Percentiles rank a stretch among this genome's conserved stretches.
Evolutionary conservation across 371 early-diverging fungal species (phyloP).

Genomic region (Mucor velutinosus): DNA sequence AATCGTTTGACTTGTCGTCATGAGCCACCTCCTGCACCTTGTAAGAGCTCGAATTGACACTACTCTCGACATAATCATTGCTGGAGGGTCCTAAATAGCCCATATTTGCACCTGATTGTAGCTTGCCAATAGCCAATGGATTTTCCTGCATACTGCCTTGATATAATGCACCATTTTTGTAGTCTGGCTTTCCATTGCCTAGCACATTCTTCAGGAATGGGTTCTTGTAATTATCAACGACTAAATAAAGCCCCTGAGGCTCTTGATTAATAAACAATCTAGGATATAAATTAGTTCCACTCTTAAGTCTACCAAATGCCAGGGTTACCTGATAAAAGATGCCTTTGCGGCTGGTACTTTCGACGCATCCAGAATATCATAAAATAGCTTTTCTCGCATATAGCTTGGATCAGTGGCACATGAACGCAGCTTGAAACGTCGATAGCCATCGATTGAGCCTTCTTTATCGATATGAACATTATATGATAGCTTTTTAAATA

Average conservation of each 20-base stretch:
- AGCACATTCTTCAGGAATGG: constrained; percentile 33
- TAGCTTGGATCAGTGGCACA: constrained; percentile 50
- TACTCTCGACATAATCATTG: constrained; percentile 17
- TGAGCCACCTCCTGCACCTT: constrained; percentile 23
- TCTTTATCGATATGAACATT: constrained; percentile 25
- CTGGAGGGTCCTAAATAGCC: constrained; percentile 21
- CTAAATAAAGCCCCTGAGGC: constrained; percentile 46
- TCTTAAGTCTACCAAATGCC: background rate
- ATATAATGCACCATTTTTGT: constrained; percentile 26
- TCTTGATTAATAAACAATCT: constrained; percentile 45
- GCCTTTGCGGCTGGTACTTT: constrained; percentile 46
- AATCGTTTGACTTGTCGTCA: constrained; percentile 8
- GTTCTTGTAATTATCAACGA: constrained; percentile 44
- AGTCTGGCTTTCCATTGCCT: constrained; percentile 15
- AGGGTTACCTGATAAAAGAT: constrained; percentile 39
- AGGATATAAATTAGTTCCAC: background rate
- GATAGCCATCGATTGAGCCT: constrained; percentile 25
- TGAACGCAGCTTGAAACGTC: constrained; percentile 40
- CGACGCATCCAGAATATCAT: constrained; percentile 47
- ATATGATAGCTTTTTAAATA: constrained; percentile 39
- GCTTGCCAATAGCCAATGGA: constrained; percentile 19
- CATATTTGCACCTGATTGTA: constrained; percentile 34
- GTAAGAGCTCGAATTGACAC: constrained; percentile 11
- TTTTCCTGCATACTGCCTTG: constrained; percentile 43
- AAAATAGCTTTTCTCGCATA: constrained; percentile 56